Base-by-base conservation (phyloP, 2,329 filamentous ascomycete species). In the Paracoccidioides brasiliensis region DNA sequence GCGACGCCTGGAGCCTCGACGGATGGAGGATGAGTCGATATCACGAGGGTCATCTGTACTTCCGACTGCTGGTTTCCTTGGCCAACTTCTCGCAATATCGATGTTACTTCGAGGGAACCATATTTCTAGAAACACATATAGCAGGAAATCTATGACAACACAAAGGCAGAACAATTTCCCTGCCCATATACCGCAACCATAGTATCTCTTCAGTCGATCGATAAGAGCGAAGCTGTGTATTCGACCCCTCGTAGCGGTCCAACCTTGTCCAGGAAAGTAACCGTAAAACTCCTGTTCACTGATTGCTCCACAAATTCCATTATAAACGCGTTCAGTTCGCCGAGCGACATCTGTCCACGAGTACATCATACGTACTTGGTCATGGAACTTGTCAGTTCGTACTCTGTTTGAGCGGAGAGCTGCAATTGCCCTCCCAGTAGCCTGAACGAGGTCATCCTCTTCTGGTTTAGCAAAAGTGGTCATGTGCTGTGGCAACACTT, bases 281-380 rank as follows among this genome's bases (percentile, higher is more conserved):
- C 88, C 88, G 66, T 95, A 95, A 65, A 95, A 95, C 57, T 94
- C 88, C 54, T 86, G 84, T 63, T 94, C 88, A 60, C 81, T 83
- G 54, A 95, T 83, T n/a, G 83, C 83, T 6, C 90, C 90, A 2
- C 84, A 88, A 62, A 98, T 94, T 50, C 93, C 88, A 67, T 95
- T 84, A 70, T 98, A 98, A 0, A 98, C 93, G 35, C 91, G 81
- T 72, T 98, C 93, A 0, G 93, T 97, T 55, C 93, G 86, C 63
- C 86, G 81, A 12, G 93, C 93, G 33, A 98, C 91, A 68, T 98
- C 91, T 33, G 88, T 88, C 93, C 93, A 98, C 1, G 89, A 95
- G 73, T 98, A 98, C 93, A 97, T 97, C 75, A 87, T 88, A 70
- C 91, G 90, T 59, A 98, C 93, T 70, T 97, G 88, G 62, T 95